These are phyloP conservation scores for Dalbergia cochinchinensis DNA, from an alignment of 306 rosid genomes.

Conservation along the genomic window DNA sequence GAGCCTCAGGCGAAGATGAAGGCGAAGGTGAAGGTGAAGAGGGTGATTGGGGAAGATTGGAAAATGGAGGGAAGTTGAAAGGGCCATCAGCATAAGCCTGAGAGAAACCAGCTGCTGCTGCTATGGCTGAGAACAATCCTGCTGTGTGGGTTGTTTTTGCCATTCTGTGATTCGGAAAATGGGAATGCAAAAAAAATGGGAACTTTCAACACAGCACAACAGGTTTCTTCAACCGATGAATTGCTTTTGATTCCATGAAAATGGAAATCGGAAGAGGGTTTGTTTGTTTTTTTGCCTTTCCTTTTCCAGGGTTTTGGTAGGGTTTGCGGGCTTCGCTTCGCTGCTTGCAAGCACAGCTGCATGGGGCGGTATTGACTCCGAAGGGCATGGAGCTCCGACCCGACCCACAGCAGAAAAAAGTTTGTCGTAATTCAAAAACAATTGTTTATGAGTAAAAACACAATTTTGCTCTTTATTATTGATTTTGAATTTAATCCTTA, in stretches of 20 bases:
- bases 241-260: constrained; percentile 3
- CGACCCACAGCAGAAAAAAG: background rate
- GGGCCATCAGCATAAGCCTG: constrained; percentile 63
- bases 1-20: constrained; percentile 38
- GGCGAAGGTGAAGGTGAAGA: constrained; percentile 26
- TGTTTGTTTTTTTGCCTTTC: background rate
- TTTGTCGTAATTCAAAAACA: background rate
- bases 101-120: constrained; percentile 60
- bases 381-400: constrained; percentile 20
- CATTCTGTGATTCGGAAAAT: constrained; percentile 47
- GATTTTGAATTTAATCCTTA: too few species aligned
- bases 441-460: too few species aligned
- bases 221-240: background rate
- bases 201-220: background rate
- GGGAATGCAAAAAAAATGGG: background rate
- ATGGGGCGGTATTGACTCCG: too few species aligned
- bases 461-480: too few species aligned
- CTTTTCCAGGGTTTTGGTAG: background rate
- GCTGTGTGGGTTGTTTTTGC: constrained; percentile 62
- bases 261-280: background rate
- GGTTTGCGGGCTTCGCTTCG: background rate
- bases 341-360: background rate
- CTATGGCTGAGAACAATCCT: constrained; percentile 66
- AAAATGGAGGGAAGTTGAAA: constrained; percentile 53
- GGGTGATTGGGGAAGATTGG: constrained; percentile 44